A percentile compares a stretch with the other conserved stretches of the same genome.
Evolutionary conservation across 345 rosid genomes (phyloP).

Genomic region (Brassica juncea): DNA sequence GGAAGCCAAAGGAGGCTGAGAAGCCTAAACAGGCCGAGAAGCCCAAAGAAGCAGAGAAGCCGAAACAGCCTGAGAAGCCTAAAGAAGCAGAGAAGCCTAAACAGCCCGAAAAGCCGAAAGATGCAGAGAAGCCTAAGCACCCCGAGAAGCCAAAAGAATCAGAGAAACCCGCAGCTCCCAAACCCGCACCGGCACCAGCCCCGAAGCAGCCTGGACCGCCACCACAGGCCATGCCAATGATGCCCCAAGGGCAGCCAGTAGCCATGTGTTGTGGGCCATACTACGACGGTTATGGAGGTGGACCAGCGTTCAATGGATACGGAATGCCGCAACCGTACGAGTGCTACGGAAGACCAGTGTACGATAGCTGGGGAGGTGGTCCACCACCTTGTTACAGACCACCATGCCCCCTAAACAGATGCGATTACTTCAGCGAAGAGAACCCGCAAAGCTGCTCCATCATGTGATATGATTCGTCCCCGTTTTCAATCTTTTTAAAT

Average conservation of each 20-base stretch:
- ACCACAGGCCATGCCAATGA: slow-evolving; percentile 16
- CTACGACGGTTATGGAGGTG: slow-evolving; percentile 35
- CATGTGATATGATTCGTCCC: slow-evolving; percentile 41
- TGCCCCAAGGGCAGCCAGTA: slow-evolving; percentile 29
- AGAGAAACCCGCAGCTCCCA: neutral
- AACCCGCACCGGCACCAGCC: neutral
- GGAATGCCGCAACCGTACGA: slow-evolving; percentile 41
- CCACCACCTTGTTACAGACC: slow-evolving; percentile 35
- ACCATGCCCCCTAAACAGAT: slow-evolving; percentile 26
- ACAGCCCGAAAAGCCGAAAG: slow-evolving; percentile 20
- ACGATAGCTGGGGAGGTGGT: slow-evolving; percentile 59
- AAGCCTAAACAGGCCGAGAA: neutral
- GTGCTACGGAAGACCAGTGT: slow-evolving; percentile 57
- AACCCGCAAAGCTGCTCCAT: slow-evolving; percentile 52
- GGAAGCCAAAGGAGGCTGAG: slow-evolving; percentile 23
- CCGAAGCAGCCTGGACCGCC: slow-evolving; percentile 41
- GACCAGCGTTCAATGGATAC: slow-evolving; percentile 40
- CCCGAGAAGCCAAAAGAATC: slow-evolving; percentile 17
- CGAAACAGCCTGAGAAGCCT: neutral
- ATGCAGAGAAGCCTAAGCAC: slow-evolving; percentile 40
- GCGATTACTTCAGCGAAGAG: slow-evolving; percentile 57
- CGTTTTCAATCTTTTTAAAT: neutral
- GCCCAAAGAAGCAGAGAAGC: neutral
- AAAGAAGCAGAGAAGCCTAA: slow-evolving; percentile 24
- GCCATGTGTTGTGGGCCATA: slow-evolving; percentile 39